These are phyloP conservation scores for Psilocybe cubensis DNA, from an alignment of 768 basidiomycete species.

Conservation along the genomic window DNA sequence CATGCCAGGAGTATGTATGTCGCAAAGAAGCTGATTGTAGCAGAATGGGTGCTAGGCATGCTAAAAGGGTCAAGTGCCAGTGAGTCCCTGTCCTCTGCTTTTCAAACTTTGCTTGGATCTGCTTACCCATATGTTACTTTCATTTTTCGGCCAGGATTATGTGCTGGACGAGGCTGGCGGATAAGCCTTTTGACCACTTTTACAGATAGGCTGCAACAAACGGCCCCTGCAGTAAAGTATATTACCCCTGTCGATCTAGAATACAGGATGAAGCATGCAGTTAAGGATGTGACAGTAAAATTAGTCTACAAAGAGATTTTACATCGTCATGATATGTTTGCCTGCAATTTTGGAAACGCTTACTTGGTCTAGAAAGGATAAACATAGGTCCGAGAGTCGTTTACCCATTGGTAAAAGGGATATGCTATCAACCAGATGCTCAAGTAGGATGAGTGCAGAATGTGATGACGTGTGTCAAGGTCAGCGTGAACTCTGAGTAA, in stretches of 20 bases:
- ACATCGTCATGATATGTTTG: not conserved
- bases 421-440: too few relatives aligned
- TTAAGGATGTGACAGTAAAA: slow-evolving; percentile 53
- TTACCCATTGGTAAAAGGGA: not conserved
- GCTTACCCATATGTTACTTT: slow-evolving; percentile 71
- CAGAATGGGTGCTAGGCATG: slow-evolving; percentile 86
- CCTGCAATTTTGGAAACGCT: too few relatives aligned
- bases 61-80: slow-evolving; percentile 36
- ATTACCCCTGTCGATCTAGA: slow-evolving; percentile 64
- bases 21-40: slow-evolving; percentile 66
- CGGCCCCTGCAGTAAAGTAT: slow-evolving; percentile 63
- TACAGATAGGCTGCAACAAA: slow-evolving; percentile 57
- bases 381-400: slow-evolving; percentile 18
- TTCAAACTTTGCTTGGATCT: not conserved
- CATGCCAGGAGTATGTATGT: slow-evolving; percentile 63
- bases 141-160: slow-evolving; percentile 33
- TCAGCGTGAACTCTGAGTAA: too few relatives aligned
- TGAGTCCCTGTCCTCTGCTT: not conserved
- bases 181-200: slow-evolving; percentile 65
- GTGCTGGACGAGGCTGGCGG: slow-evolving; percentile 64
- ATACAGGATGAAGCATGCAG: slow-evolving; percentile 53
- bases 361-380: slow-evolving; percentile 45
- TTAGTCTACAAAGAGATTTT: slow-evolving; percentile 50
- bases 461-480: too few relatives aligned
- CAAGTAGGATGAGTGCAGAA: too few relatives aligned